Evolutionary conservation across 768 basidiomycete species (phyloP).

Genomic region (Suillus subalutaceus): DNA sequence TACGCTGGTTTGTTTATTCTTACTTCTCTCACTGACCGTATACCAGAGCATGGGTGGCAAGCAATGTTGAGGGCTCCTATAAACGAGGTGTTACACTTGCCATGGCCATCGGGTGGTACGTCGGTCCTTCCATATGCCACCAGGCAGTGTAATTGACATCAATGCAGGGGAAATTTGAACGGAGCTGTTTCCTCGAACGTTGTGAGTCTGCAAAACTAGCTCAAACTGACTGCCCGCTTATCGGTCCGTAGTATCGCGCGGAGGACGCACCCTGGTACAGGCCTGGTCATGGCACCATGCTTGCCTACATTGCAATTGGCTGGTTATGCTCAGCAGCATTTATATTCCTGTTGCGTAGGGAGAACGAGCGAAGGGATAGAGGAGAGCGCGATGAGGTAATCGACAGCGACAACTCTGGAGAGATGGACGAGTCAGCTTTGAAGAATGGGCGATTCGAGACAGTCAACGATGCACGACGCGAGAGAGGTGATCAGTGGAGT

Average conservation of each 20-base stretch:
- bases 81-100: constrained; percentile 72
- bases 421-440: constrained; percentile 27
- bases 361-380: constrained; percentile 64
- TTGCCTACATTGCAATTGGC: constrained; percentile 71
- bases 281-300: constrained; percentile 67
- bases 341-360: constrained; percentile 50
- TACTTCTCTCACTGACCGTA: not conserved
- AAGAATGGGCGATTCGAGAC: constrained; percentile 57
- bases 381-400: constrained; percentile 73
- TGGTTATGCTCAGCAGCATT: constrained; percentile 55
- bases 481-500: constrained; percentile 76
- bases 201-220: constrained; percentile 40
- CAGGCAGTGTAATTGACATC: constrained; percentile 8
- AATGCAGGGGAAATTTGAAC: constrained; percentile 59
- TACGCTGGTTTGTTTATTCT: constrained; percentile 31
- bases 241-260: constrained; percentile 57
- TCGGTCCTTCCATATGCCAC: constrained; percentile 19
- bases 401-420: constrained; percentile 48
- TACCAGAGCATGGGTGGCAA: constrained; percentile 55
- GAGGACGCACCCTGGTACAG: constrained; percentile 68
- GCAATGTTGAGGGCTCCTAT: constrained; percentile 74
- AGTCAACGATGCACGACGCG: constrained; percentile 57
- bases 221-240: constrained; percentile 1
- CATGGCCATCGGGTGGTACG: constrained; percentile 63
- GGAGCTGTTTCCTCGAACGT: constrained; percentile 70